phyloP scores from a whole-genome alignment of 345 rosid species.

The Luvunga scandens region DNA sequence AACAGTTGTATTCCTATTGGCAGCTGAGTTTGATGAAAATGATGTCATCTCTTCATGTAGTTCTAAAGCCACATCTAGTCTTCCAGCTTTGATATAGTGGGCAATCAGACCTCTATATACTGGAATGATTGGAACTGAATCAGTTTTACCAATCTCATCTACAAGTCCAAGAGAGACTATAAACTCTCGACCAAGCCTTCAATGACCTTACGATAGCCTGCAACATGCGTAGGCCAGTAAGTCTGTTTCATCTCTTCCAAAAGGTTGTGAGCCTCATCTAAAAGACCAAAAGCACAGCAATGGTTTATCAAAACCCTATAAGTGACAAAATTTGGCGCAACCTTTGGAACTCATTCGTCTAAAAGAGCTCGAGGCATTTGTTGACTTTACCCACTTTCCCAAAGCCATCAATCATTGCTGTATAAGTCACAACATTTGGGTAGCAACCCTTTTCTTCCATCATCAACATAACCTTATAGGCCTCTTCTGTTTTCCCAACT shows the following conservation, averaged over 20 bases:
- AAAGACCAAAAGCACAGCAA: slow-evolving; percentile 65
- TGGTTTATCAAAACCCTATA: slow-evolving; percentile 77
- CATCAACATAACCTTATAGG: slow-evolving; percentile 81
- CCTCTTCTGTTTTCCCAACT: slow-evolving; percentile 83
- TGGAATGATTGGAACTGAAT: slow-evolving; percentile 55
- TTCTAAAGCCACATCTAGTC: slow-evolving; percentile 66
- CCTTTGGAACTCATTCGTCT: slow-evolving; percentile 76
- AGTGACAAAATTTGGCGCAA: slow-evolving; percentile 88
- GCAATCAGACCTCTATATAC: slow-evolving; percentile 69
- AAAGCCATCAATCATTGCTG: slow-evolving; percentile 95
- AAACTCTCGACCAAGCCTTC: slow-evolving; percentile 83
- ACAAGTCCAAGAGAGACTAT: slow-evolving; percentile 75
- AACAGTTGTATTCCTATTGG: slow-evolving; percentile 34
- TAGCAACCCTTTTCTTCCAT: slow-evolving; percentile 90
- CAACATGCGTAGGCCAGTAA: slow-evolving; percentile 76
- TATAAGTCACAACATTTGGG: slow-evolving; percentile 97
- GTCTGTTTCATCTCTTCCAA: slow-evolving; percentile 94
- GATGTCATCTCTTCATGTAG: slow-evolving; percentile 71
- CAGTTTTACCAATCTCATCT: slow-evolving; percentile 55
- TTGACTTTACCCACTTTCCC: slow-evolving; percentile 68
- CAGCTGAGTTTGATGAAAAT: slow-evolving; percentile 38
- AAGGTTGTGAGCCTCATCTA: slow-evolving; percentile 74
- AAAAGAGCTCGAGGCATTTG: slow-evolving; percentile 71
- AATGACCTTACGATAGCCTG: slow-evolving; percentile 71
- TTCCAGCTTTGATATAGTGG: slow-evolving; percentile 69